Percentiles rank a stretch among this genome's conserved stretches.
Conservation (phyloP, 768 basidiomycete genomes). For the Suillus brevipes region DNA sequence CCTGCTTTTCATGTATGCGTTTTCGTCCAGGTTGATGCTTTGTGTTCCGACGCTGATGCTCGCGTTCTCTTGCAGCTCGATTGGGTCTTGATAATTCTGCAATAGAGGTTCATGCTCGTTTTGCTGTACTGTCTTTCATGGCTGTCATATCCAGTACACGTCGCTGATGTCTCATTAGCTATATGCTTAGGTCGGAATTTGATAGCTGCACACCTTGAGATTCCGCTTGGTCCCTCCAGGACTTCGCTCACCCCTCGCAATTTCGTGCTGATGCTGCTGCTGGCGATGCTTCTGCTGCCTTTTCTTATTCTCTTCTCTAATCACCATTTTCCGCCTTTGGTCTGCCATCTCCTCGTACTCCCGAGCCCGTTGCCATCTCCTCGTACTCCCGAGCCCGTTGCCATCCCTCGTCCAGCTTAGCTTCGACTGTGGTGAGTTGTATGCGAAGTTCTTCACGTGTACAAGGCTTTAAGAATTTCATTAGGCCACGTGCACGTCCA, state of each 20-base stretch:
- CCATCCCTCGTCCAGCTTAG: not conserved
- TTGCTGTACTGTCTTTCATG: not conserved
- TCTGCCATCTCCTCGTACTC: not conserved
- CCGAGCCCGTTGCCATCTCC: not conserved
- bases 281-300: not conserved
- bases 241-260: not conserved
- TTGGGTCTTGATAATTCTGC: not conserved
- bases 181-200: not conserved
- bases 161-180: not conserved
- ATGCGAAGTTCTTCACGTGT: not conserved
- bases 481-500: not conserved
- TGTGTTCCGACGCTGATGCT: not conserved
- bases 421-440: not conserved
- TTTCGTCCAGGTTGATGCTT: not conserved
- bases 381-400: not conserved
- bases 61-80: not conserved
- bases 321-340: not conserved
- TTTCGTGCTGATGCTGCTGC: not conserved
- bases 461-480: constrained; percentile 1
- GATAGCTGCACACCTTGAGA: not conserved
- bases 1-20: not conserved
- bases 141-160: not conserved
- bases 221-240: not conserved
- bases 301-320: not conserved
- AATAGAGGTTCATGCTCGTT: not conserved